phyloP scores from a whole-genome alignment of 2,329 filamentous ascomycete species.

The Teratosphaeria epicoccoides region DNA sequence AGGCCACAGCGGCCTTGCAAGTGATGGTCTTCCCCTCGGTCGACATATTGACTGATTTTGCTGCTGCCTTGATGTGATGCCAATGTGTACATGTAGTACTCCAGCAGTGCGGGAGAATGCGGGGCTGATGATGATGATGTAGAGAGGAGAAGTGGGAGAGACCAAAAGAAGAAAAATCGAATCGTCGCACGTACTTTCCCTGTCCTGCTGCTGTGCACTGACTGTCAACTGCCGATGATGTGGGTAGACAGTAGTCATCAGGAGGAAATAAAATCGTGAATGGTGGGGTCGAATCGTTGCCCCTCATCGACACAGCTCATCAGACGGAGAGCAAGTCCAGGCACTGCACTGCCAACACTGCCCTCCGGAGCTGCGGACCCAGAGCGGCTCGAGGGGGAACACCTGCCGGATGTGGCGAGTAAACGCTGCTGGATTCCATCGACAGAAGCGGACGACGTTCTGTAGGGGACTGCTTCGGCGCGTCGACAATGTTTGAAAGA shows the following conservation, averaged over 20 bases:
- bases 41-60: conserved; percentile 31
- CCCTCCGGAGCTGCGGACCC: no score
- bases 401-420: background rate
- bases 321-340: background rate
- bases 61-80: conserved; percentile 1
- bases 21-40: conserved; percentile 73
- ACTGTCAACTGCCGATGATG: background rate
- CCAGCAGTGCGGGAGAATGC: background rate
- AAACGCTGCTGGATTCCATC: no score
- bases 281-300: background rate
- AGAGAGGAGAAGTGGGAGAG: background rate
- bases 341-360: background rate
- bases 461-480: no score
- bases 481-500: no score
- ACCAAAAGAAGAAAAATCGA: no score
- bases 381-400: background rate
- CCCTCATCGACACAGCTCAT: background rate
- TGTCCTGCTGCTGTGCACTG: background rate
- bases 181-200: background rate
- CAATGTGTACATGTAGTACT: no score
- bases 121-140: background rate
- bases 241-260: no score
- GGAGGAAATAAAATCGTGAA: background rate
- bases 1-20: conserved; percentile 84
- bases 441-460: no score